Base-by-base conservation (phyloP, 2,329 filamentous ascomycete genomes). In the Fusarium compactum region DNA sequence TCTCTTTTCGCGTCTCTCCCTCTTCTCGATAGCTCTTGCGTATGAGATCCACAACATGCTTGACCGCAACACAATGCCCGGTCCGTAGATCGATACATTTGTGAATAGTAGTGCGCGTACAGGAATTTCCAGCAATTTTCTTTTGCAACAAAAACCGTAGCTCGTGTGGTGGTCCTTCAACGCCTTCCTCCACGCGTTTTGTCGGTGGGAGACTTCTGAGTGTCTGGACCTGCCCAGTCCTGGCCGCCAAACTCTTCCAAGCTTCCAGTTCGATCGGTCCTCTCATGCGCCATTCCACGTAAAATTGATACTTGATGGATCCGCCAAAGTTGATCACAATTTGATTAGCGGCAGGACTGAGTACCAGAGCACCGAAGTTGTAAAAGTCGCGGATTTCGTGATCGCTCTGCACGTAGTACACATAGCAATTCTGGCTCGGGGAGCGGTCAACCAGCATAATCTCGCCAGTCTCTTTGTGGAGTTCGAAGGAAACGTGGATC, bases 61-160 rank as follows among this genome's bases (percentile, higher is more conserved):
- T 62, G 29, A 62, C 16, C 4, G 38, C 58, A 29, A 62, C 58
- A 11, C 22, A 25, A 11, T 62, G 58, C 4, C 55, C 55, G 16
- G 55, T 50, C 15, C 11, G 27, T 1, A 50, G 15, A 18, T 58
- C 55, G 3, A 44, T 20, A 32, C 24, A 25, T 27, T 51, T 51
- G 5, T 11, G 2, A 18, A 58, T 24, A 30, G 11, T 18, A 11
- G 18, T 54, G 16, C 14, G n/a, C 32, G 22, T 24, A 29, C 40
- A 10, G 10, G 0, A 22, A 45, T 45, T 45, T 1, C 14, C 5
- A 24, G 51, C 41, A 12, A 43, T 14, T 6, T 29, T 7, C 9
- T 12, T 15, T 5, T 11, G 27, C 29, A 9, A 25, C 12, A 22
- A 25, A 30, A 11, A 62, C 34, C 14, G 16, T 3, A 4, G 5